phyloP scores from a whole-genome alignment of 2,329 filamentous ascomycete species.

The Fonsecaea erecta region DNA sequence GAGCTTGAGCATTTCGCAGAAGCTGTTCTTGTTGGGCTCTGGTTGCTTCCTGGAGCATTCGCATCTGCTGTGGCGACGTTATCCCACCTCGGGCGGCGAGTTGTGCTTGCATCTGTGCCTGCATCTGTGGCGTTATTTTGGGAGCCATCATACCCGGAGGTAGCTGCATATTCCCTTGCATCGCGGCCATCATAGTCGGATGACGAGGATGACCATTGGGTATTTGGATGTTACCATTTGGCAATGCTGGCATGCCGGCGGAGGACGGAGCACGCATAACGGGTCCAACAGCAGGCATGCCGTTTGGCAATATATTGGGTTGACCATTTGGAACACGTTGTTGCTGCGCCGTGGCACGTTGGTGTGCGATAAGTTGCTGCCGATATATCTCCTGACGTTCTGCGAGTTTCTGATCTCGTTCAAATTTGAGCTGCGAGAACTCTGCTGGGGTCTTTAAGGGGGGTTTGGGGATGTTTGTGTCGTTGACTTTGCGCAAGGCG shows the following conservation, averaged over 20 bases:
- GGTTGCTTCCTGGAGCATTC: constrained; percentile 54
- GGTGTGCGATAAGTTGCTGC: constrained; percentile 64
- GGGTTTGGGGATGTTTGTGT: constrained; percentile 57
- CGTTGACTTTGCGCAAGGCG: constrained; percentile 77
- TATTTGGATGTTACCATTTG: constrained; percentile 44
- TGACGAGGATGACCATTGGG: constrained; percentile 46
- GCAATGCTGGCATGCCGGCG: constrained; percentile 39
- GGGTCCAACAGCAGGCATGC: constrained; percentile 44
- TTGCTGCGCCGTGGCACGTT: constrained; percentile 55
- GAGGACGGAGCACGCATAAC: constrained; percentile 36
- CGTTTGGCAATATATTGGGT: constrained; percentile 54
- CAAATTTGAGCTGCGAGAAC: constrained; percentile 86
- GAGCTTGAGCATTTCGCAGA: constrained; percentile 44
- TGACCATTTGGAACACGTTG: constrained; percentile 50
- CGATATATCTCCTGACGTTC: constrained; percentile 65
- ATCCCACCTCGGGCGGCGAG: constrained; percentile 54
- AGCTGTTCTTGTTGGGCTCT: constrained; percentile 48
- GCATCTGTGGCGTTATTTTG: constrained; percentile 66
- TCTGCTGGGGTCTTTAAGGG: constrained; percentile 79
- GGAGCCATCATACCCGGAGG: constrained; percentile 58
- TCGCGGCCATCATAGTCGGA: constrained; percentile 47
- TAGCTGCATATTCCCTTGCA: constrained; percentile 51
- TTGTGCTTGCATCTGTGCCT: constrained; percentile 70
- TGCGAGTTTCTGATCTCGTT: constrained; percentile 73
- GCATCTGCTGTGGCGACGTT: constrained; percentile 51